Evolutionary conservation across 768 basidiomycete genomes (phyloP).

Genomic region (Boletus bicolor): DNA sequence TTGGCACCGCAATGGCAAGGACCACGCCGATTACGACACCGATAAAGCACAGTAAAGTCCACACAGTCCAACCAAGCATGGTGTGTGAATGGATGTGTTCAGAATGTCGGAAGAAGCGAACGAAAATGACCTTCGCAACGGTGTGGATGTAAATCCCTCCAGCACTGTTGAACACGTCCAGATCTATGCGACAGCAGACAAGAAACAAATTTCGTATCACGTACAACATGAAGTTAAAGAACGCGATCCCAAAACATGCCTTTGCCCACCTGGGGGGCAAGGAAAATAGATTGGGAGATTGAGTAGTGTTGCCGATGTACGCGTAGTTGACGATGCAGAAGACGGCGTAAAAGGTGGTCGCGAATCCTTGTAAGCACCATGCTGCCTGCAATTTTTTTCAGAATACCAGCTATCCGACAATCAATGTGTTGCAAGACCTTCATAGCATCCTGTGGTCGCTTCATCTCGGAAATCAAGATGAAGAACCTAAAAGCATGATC

Average conservation of each 20-base stretch:
- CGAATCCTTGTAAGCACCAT: slow-evolving; percentile 51
- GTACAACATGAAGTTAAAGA: slow-evolving; percentile 51
- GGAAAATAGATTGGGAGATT: slow-evolving; percentile 9
- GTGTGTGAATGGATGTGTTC: slow-evolving; percentile 51
- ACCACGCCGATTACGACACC: slow-evolving; percentile 40
- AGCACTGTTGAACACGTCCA: slow-evolving; percentile 29
- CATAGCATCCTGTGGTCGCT: slow-evolving; percentile 49
- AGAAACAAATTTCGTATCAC: slow-evolving; percentile 9
- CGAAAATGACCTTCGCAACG: slow-evolving; percentile 51
- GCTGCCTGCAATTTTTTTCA: slow-evolving; percentile 31
- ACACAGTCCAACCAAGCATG: slow-evolving; percentile 45
- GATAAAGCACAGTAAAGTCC: slow-evolving; percentile 42
- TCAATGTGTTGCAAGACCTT: slow-evolving; percentile 39
- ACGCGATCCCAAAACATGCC: slow-evolving; percentile 44
- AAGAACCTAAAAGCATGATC: slow-evolving; percentile 44
- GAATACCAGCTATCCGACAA: not conserved
- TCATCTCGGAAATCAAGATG: slow-evolving; percentile 58
- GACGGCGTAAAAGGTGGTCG: slow-evolving; percentile 49
- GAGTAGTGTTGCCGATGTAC: slow-evolving; percentile 39
- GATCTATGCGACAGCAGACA: not conserved
- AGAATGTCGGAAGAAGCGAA: slow-evolving; percentile 46
- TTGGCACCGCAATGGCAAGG: slow-evolving; percentile 49
- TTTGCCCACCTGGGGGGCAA: slow-evolving; percentile 42
- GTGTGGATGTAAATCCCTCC: slow-evolving; percentile 49
- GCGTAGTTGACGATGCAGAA: slow-evolving; percentile 46